Evolutionary conservation across 2,329 filamentous ascomycete genomes (phyloP).

Genomic region (Alternaria sp.): DNA sequence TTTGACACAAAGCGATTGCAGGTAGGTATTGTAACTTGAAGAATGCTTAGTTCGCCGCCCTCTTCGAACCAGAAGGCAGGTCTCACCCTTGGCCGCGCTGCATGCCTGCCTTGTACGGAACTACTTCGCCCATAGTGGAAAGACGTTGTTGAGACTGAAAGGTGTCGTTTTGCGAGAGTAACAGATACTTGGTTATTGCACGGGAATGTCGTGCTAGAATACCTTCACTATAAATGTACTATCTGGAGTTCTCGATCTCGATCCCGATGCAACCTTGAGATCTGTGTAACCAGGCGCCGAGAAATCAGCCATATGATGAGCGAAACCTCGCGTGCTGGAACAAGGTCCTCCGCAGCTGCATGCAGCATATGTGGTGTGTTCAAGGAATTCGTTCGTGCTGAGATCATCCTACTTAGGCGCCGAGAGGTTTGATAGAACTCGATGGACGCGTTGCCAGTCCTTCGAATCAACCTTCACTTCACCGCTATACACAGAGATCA

Average conservation of each 20-base stretch:
- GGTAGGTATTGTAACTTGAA: neutral
- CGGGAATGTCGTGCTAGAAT: neutral
- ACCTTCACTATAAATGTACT: neutral
- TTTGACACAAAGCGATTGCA: neutral
- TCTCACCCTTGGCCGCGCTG: neutral
- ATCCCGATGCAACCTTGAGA: neutral
- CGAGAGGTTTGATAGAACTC: neutral
- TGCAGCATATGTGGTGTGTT: neutral
- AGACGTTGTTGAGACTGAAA: neutral
- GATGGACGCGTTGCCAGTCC: neutral
- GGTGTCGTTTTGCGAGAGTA: neutral
- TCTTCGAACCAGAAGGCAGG: neutral
- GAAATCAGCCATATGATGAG: neutral
- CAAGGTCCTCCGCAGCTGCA: neutral
- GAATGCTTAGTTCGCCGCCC: neutral
- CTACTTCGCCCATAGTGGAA: neutral
- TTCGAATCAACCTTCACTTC: neutral
- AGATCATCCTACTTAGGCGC: neutral
- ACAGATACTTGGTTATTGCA: fast-evolving
- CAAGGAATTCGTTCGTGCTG: too few species aligned
- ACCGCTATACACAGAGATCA: neutral
- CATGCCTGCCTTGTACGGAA: neutral
- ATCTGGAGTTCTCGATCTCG: neutral
- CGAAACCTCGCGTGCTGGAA: neutral
- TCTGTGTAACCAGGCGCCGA: neutral